These are phyloP conservation scores for Emydomyces testavorans DNA, from an alignment of 2,329 filamentous ascomycete species.

Conservation along the genomic window DNA sequence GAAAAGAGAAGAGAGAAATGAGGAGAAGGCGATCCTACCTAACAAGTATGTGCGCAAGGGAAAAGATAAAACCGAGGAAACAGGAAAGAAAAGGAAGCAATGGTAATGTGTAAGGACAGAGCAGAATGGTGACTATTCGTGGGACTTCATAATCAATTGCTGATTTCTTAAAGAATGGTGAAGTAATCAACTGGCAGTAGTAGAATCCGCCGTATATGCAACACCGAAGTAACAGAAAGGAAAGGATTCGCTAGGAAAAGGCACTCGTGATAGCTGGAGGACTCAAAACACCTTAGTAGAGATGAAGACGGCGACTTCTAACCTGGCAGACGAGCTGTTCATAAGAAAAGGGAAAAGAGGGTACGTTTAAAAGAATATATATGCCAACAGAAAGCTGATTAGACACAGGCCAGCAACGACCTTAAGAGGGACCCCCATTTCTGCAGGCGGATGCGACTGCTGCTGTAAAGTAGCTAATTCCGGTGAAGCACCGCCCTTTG, in stretches of 20 bases:
- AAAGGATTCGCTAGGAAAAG: background rate
- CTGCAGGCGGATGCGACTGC: constrained; percentile 42
- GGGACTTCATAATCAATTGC: too few species aligned
- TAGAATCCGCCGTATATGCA: background rate
- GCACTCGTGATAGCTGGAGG: background rate
- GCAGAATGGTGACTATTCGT: too few species aligned
- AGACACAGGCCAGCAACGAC: constrained; percentile 75
- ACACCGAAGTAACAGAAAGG: background rate
- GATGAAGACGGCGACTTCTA: background rate
- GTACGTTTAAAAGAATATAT: constrained; percentile 71
- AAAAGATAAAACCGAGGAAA: constrained; percentile 20
- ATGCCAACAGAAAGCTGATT: constrained; percentile 83
- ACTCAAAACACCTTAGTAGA: background rate
- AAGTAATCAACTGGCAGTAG: background rate
- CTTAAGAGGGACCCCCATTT: constrained; percentile 71
- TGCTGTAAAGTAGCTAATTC: constrained; percentile 33
- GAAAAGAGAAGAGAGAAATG: background rate
- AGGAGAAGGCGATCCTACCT: constrained; percentile 12
- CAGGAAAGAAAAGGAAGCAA: constrained; percentile 20
- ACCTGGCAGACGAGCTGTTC: background rate
- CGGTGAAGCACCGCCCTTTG: constrained; percentile 42
- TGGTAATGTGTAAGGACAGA: constrained; percentile 9
- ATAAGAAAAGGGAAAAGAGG: background rate
- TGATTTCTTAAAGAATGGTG: background rate
- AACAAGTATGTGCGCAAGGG: constrained; percentile 18